These are phyloP conservation scores for Metarhizium guizhouense DNA, from an alignment of 2,329 filamentous ascomycete genomes.

Conservation along the genomic window DNA sequence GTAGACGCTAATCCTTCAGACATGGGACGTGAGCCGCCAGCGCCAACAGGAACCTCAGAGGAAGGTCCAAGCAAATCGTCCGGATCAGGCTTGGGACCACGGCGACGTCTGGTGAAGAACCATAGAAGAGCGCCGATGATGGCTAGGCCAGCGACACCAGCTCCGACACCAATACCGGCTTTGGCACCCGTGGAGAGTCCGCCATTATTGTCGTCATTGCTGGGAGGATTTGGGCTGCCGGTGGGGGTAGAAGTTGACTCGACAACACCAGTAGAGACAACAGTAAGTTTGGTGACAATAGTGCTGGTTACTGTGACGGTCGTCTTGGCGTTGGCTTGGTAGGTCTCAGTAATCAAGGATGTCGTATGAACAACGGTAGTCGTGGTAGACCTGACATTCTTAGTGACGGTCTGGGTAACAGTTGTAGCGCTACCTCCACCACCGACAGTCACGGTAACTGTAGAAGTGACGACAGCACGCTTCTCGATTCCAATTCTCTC, in stretches of 20 bases:
- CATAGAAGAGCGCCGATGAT: conserved; percentile 21
- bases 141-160: conserved; percentile 25
- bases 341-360: conserved; percentile 23
- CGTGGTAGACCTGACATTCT: conserved; percentile 22
- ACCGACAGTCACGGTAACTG: conserved; percentile 21
- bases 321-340: conserved; percentile 25
- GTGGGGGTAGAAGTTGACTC: conserved; percentile 16
- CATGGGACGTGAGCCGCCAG: conserved; percentile 19
- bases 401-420: conserved; percentile 19
- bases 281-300: conserved; percentile 24
- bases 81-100: conserved; percentile 22
- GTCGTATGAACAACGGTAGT: conserved; percentile 20
- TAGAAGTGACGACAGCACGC: conserved; percentile 24
- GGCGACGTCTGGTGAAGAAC: conserved; percentile 22
- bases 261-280: conserved; percentile 21
- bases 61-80: conserved; percentile 30
- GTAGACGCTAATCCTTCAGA: conserved; percentile 17
- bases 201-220: conserved; percentile 9
- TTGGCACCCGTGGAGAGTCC: conserved; percentile 33
- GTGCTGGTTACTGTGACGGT: conserved; percentile 30
- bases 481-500: conserved; percentile 17
- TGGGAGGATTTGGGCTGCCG: conserved; percentile 14
- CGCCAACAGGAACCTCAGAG: conserved; percentile 33
- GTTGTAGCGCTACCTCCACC: conserved; percentile 15
- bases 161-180: conserved; percentile 33